Evolutionary conservation across 164 flowering plant species (phyloP).

Genomic region (Tetrastigma voinierianum): DNA sequence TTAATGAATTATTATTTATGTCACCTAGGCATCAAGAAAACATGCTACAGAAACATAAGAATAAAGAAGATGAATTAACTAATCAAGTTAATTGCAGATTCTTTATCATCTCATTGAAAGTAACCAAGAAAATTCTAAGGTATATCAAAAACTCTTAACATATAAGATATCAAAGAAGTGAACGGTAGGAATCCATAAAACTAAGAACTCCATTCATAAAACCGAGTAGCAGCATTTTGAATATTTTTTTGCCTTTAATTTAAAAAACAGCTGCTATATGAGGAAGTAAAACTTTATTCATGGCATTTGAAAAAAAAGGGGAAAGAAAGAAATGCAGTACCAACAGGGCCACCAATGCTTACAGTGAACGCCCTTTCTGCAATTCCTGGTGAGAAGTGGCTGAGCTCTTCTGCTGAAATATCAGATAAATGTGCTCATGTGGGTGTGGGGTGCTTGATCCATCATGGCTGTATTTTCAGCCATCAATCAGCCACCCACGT

Average conservation of each 20-base stretch:
- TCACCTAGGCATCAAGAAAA: too few relatives aligned
- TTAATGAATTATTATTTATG: too few relatives aligned
- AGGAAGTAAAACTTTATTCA: neutral
- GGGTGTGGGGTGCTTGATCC: constrained; percentile 95
- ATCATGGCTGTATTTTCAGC: too few relatives aligned
- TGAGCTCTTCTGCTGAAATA: constrained; percentile 81
- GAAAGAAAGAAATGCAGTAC: constrained; percentile 53
- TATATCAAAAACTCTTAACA: too few relatives aligned
- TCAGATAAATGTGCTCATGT: constrained; percentile 99
- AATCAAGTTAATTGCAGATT: too few relatives aligned
- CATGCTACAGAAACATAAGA: too few relatives aligned
- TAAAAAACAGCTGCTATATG: neutral
- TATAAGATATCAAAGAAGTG: too few relatives aligned
- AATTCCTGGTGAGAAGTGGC: constrained; percentile 64
- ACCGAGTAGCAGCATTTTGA: neutral
- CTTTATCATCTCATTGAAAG: too few relatives aligned
- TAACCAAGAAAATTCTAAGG: too few relatives aligned
- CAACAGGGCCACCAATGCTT: constrained; percentile 98
- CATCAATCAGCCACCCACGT: constrained; percentile 87
- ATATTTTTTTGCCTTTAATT: neutral
- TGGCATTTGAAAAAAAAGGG: neutral
- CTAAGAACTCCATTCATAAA: too few relatives aligned
- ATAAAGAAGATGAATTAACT: too few relatives aligned
- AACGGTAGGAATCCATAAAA: too few relatives aligned
- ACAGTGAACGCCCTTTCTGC: constrained; percentile 91